Evolutionary conservation across 768 basidiomycete genomes (phyloP).

Genomic region (Antrodiella citrinella): DNA sequence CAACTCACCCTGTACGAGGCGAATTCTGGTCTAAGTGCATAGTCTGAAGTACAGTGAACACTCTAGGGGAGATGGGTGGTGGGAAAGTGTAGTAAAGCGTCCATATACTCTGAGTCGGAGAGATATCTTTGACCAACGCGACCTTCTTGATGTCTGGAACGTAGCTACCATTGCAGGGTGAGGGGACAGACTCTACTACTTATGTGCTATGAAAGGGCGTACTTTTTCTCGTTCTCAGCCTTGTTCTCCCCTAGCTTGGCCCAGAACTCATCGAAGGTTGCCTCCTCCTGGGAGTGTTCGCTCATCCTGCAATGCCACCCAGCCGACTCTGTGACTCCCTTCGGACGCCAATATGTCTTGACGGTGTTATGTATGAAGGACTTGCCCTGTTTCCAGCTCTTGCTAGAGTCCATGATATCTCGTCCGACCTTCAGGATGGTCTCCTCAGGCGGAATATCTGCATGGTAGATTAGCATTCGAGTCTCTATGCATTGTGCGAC

Average conservation of each 20-base stretch:
- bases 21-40: slow-evolving; percentile 39
- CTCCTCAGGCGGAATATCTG: slow-evolving; percentile 59
- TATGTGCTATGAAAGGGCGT: slow-evolving; percentile 17
- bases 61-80: slow-evolving; percentile 61
- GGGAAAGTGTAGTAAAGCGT: slow-evolving; percentile 65
- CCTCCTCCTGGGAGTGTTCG: slow-evolving; percentile 55
- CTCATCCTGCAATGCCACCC: slow-evolving; percentile 65
- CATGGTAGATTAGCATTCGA: no score
- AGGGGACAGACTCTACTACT: not conserved
- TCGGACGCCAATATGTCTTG: slow-evolving; percentile 45
- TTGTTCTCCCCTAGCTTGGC: slow-evolving; percentile 57
- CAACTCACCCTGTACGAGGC: slow-evolving; percentile 52
- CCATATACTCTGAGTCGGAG: slow-evolving; percentile 61
- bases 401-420: slow-evolving; percentile 47
- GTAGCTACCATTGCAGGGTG: slow-evolving; percentile 36
- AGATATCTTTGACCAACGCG: slow-evolving; percentile 52
- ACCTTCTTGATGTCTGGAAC: slow-evolving; percentile 59
- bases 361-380: slow-evolving; percentile 40
- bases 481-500: no score
- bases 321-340: slow-evolving; percentile 46
- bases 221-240: slow-evolving; percentile 64
- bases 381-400: slow-evolving; percentile 64
- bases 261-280: slow-evolving; percentile 71
- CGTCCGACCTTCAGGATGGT: slow-evolving; percentile 43
- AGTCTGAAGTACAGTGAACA: slow-evolving; percentile 72